Evolutionary conservation across 139 green algal species (phyloP).

Genomic region (Pleodorina starrii): DNA sequence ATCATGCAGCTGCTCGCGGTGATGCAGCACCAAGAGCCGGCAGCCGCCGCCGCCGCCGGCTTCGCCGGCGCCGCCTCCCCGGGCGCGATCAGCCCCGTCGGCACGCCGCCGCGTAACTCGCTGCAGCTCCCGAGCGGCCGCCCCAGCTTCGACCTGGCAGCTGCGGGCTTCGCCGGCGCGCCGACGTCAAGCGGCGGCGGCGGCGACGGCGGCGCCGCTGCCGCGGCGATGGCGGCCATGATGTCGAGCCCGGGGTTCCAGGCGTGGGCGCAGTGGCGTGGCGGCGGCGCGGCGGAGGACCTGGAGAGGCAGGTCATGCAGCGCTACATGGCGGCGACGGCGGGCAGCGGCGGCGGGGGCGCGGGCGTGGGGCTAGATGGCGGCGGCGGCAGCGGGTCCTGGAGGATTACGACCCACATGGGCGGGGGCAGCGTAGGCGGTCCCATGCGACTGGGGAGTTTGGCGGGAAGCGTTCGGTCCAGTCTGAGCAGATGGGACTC

Average conservation of each 20-base stretch:
- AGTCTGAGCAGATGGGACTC: background rate
- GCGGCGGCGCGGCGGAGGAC: slow-evolving; percentile 6
- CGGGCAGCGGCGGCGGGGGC: background rate
- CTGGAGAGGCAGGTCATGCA: slow-evolving; percentile 12
- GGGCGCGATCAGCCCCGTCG: background rate
- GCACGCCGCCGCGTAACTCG: background rate
- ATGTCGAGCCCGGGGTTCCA: background rate
- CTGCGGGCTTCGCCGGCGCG: no score
- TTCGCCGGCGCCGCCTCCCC: background rate
- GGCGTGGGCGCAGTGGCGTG: slow-evolving; percentile 37
- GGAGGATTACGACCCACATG: no score
- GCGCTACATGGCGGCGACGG: background rate
- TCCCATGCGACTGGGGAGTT: background rate
- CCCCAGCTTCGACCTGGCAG: no score
- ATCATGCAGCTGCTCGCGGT: slow-evolving; percentile 48
- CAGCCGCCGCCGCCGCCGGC: background rate
- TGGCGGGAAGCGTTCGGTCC: background rate
- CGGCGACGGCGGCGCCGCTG: no score
- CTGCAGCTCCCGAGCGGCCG: background rate
- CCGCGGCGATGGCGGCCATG: background rate
- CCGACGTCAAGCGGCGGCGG: no score
- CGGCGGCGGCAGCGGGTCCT: background rate
- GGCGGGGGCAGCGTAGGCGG: background rate
- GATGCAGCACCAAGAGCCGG: background rate
- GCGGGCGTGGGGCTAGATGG: background rate